phyloP scores from a whole-genome alignment of 2,329 filamentous ascomycete genomes.

The Pestalotiopsis sp. region DNA sequence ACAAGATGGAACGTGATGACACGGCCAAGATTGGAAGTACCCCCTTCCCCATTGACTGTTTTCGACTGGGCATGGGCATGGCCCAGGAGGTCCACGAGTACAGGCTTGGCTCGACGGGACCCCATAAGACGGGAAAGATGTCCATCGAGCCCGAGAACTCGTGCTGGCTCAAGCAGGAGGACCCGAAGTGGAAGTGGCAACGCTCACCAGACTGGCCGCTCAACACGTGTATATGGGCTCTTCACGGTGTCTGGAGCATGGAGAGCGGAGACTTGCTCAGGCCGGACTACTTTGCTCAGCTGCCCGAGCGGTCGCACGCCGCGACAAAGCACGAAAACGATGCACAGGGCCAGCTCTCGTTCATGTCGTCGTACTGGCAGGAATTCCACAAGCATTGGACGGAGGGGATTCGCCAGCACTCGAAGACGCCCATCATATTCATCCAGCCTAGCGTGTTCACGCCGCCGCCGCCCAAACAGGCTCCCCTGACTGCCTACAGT shows the following conservation, averaged over 20 bases:
- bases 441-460: slow-evolving; percentile 24
- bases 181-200: slow-evolving; percentile 22
- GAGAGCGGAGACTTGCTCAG: slow-evolving; percentile 20
- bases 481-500: slow-evolving; percentile 21
- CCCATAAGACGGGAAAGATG: slow-evolving; percentile 22
- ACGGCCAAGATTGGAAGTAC: slow-evolving; percentile 25
- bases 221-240: slow-evolving; percentile 25
- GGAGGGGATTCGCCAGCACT: slow-evolving; percentile 16
- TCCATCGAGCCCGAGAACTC: slow-evolving; percentile 15
- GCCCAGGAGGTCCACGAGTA: slow-evolving; percentile 21
- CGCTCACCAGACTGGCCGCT: slow-evolving; percentile 20
- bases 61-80: slow-evolving; percentile 22
- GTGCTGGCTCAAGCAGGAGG: slow-evolving; percentile 24
- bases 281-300: slow-evolving; percentile 20
- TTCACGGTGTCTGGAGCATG: slow-evolving; percentile 25
- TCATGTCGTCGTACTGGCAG: slow-evolving; percentile 25
- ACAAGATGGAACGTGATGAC: slow-evolving; percentile 19
- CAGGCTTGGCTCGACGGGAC: slow-evolving; percentile 23
- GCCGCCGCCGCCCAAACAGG: slow-evolving; percentile 19
- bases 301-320: slow-evolving; percentile 13
- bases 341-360: slow-evolving; percentile 15
- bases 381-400: slow-evolving; percentile 21
- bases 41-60: slow-evolving; percentile 23
- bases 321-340: slow-evolving; percentile 17
- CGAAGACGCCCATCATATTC: slow-evolving; percentile 18